phyloP scores from a whole-genome alignment of 1,284 basidiomycete genomes.

The Tausonia pullulans region DNA sequence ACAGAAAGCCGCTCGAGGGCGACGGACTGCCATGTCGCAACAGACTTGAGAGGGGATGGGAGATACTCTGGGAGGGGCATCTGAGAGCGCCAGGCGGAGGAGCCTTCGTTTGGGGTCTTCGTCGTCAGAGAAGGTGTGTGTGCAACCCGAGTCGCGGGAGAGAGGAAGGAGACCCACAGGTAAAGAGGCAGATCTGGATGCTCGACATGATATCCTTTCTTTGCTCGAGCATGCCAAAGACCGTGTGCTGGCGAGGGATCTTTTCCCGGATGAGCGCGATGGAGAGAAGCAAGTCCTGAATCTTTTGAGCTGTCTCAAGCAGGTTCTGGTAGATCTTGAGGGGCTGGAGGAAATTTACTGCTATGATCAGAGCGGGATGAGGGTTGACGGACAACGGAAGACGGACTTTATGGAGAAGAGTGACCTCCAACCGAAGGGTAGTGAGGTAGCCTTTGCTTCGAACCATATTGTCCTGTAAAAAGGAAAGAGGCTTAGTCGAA shows the following conservation, averaged over 20 bases:
- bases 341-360: conserved; percentile 30
- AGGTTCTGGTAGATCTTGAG: conserved; percentile 4
- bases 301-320: background rate
- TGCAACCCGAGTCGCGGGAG: no score
- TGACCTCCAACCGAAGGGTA: conserved; percentile 33
- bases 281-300: conserved; percentile 30
- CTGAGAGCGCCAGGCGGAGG: no score
- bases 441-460: background rate
- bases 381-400: background rate
- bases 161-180: no score
- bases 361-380: conserved; percentile 5
- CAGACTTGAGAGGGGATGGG: no score
- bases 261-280: conserved; percentile 35
- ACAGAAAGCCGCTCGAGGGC: no score
- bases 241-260: conserved; percentile 32
- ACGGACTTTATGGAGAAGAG: conserved; percentile 36
- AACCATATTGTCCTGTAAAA: conserved; percentile 7
- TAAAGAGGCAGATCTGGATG: background rate
- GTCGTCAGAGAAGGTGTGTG: no score
- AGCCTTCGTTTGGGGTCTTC: no score
- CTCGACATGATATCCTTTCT: conserved; percentile 36
- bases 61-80: no score
- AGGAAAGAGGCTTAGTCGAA: background rate
- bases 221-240: conserved; percentile 38
- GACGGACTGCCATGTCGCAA: no score